Percentiles rank a stretch among this genome's conserved stretches.
These are phyloP conservation scores for Rhododendron kiyosumense DNA, from an alignment of 148 eudicot genomes.

Conservation along the genomic window DNA sequence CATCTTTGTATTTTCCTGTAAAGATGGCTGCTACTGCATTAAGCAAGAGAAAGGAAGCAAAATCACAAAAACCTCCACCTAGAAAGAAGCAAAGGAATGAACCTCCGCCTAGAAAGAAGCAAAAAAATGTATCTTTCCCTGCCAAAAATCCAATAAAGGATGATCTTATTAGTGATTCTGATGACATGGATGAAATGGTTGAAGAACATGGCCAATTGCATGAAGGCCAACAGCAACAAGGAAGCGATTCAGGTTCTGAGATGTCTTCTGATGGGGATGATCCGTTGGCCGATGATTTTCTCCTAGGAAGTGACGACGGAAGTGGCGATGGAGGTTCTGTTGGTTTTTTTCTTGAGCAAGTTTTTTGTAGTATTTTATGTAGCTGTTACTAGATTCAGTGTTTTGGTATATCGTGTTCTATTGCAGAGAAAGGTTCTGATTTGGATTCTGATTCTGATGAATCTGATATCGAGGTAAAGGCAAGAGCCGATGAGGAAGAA, in stretches of 20 bases:
- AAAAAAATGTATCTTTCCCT: constrained; percentile 5
- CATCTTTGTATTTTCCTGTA: not conserved
- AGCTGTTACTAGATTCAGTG: not conserved
- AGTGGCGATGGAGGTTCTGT: constrained; percentile 40
- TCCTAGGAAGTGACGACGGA: constrained; percentile 55
- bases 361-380: not conserved
- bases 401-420: not conserved
- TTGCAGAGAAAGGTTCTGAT: constrained; percentile 30
- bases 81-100: constrained; percentile 32
- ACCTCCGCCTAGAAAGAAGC: not conserved
- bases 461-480: constrained; percentile 40
- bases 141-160: constrained; percentile 20
- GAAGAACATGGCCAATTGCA: constrained; percentile 12
- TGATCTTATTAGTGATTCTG: constrained; percentile 34
- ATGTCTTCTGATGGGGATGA: constrained; percentile 57
- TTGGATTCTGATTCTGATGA: constrained; percentile 38
- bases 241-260: constrained; percentile 29
- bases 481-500: constrained; percentile 40
- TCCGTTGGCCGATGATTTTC: constrained; percentile 49
- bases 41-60: constrained; percentile 30
- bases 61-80: constrained; percentile 19
- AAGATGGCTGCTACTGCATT: constrained; percentile 26
- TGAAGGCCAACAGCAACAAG: constrained; percentile 24
- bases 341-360: not conserved
- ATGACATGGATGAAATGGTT: constrained; percentile 25